These are phyloP conservation scores for Stellera chamaejasme DNA, from an alignment of 345 rosid species.

Conservation along the genomic window DNA sequence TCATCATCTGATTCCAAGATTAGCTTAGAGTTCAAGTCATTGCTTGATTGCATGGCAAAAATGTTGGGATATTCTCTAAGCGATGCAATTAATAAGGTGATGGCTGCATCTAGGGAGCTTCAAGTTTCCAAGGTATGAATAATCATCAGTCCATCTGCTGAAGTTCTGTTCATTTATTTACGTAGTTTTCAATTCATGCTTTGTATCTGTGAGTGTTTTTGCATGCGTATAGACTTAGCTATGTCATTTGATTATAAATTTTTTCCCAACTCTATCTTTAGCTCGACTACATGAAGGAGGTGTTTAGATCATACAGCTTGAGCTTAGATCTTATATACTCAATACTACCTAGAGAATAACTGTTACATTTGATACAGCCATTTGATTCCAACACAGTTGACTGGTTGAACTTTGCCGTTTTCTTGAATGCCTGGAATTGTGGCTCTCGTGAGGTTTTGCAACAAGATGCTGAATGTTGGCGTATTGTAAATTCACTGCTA, in stretches of 20 bases:
- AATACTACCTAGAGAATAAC: constrained; percentile 1
- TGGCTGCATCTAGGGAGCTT: constrained; percentile 47
- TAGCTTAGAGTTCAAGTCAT: constrained; percentile 48
- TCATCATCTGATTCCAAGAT: constrained; percentile 40
- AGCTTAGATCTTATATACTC: constrained; percentile 3
- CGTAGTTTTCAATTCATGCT: not conserved
- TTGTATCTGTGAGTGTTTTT: not conserved
- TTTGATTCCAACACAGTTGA: constrained; percentile 58
- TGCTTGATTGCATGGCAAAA: constrained; percentile 72
- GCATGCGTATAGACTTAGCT: not conserved
- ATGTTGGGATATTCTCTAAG: constrained; percentile 63
- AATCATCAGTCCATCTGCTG: not conserved
- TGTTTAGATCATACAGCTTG: not conserved
- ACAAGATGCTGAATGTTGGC: constrained; percentile 34
- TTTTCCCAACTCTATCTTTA: not conserved
- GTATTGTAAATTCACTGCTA: constrained; percentile 44
- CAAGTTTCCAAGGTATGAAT: constrained; percentile 48
- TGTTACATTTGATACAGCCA: constrained; percentile 36
- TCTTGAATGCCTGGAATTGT: constrained; percentile 76
- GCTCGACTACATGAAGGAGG: not conserved
- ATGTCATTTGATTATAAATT: not conserved
- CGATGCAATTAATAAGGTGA: constrained; percentile 49
- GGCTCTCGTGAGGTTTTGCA: constrained; percentile 39
- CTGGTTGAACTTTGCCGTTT: constrained; percentile 81
- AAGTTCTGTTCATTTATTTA: not conserved